Evolutionary conservation across 495 filamentous ascomycete genomes (phyloP), one percentile per base, ranked within the genome.

Genomic region (Hypoxylon fragiforme): DNA sequence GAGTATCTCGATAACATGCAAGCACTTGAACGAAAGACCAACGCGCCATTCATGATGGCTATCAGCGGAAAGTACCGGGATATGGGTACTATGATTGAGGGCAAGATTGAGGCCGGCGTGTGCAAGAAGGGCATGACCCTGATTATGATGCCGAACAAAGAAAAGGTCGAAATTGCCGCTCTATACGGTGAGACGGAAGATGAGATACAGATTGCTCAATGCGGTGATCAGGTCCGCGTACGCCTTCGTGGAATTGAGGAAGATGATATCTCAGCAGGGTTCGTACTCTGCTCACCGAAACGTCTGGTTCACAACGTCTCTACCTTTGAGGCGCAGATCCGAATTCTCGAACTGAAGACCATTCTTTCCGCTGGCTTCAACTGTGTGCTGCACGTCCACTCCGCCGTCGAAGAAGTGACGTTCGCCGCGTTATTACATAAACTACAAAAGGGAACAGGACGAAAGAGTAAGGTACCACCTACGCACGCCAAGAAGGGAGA

Each of bases 31-130:
- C 89, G 94, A 55, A 99, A 97, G 73, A 76, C 96, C 70, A 96
- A 96, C 60, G 94, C 94, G 8, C 94, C 94, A 9, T 97, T 99
- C 80, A 97, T 97, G 95, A 96, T 97, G 94, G 89, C 95, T 5
- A 81, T 99, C 63, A 87, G 86, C 42, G 88, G 87, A 67, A 99
- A 97, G 70, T 97, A 97, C 76, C 84, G 86, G 61, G 92, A 97
- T 71, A 89, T 99, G 87, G 94, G 94, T 65, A 97, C 94, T 57
- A 91, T 97, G 79, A 82, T 95, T 14, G 95, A 99, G 74, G 94
- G 94, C 45, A 96, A 96, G 74, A 88, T 99, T 62, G 95, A 99
- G 72, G 85, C 91, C 9, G 94, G 94, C 62, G 85, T 92, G 20
- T 75, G 95, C 74, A 91, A 89, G 78, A 97, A 97, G 77, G 88